phyloP scores from a whole-genome alignment of 768 basidiomycete species.

The Rhodocollybia butyracea region DNA sequence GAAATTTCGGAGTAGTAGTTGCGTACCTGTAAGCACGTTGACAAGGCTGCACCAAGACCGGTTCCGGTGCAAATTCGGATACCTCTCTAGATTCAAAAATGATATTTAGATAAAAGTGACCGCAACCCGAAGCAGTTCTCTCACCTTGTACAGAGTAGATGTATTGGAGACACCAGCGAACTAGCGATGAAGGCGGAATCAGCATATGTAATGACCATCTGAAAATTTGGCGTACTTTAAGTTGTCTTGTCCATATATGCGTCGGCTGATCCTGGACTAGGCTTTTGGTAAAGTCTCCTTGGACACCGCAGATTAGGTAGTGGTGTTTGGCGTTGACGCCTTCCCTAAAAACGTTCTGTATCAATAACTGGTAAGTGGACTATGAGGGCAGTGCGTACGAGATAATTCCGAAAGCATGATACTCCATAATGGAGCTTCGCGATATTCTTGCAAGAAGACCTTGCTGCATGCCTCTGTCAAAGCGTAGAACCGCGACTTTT shows the following conservation, averaged over 20 bases:
- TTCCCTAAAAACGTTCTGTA: constrained; percentile 41
- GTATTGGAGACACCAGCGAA: constrained; percentile 83
- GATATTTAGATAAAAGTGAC: not conserved
- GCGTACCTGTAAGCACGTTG: constrained; percentile 77
- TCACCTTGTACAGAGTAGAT: constrained; percentile 59
- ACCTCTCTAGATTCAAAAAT: constrained; percentile 38
- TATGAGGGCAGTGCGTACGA: constrained; percentile 46
- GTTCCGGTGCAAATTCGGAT: constrained; percentile 87
- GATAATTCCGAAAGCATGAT: constrained; percentile 83
- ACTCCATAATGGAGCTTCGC: constrained; percentile 74
- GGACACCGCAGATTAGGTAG: constrained; percentile 82
- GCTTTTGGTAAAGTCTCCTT: constrained; percentile 77
- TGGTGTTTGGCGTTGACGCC: constrained; percentile 71
- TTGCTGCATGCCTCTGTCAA: constrained; percentile 85
- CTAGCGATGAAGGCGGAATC: constrained; percentile 26
- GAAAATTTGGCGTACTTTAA: constrained; percentile 52
- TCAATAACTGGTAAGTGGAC: not conserved
- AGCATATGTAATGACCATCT: not conserved
- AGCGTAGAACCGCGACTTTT: constrained; percentile 76
- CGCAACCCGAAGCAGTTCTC: not conserved
- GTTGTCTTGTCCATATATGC: constrained; percentile 73
- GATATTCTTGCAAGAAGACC: constrained; percentile 77
- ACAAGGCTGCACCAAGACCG: constrained; percentile 77
- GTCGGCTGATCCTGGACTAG: constrained; percentile 72
- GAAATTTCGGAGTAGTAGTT: constrained; percentile 1